Evolutionary conservation across 2,329 filamentous ascomycete species (phyloP).

Genomic region (Cladosporium colombiae): DNA sequence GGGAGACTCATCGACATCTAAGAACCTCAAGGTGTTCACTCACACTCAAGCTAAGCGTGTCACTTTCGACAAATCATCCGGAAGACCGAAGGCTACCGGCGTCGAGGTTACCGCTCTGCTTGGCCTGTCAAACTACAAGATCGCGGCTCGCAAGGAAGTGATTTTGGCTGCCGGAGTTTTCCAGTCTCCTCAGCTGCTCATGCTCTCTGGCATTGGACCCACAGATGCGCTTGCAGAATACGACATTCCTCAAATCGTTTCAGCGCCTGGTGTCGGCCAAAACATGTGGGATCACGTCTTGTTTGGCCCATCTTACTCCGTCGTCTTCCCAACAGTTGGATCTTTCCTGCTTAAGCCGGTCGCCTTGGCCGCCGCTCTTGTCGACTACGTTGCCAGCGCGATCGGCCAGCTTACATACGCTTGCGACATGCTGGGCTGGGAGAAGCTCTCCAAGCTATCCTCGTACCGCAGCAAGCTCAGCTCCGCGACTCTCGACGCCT

Average conservation of each 20-base stretch:
- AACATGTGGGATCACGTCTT: constrained; percentile 37
- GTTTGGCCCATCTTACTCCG: constrained; percentile 37
- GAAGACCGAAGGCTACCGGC: constrained; percentile 15
- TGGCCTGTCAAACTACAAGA: constrained; percentile 26
- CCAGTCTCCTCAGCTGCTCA: constrained; percentile 44
- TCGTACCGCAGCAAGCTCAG: constrained; percentile 9
- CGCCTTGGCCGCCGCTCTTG: not conserved
- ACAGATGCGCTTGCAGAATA: constrained; percentile 35
- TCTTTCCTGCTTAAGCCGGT: not conserved
- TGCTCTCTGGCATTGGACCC: constrained; percentile 36
- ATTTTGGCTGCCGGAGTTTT: constrained; percentile 48
- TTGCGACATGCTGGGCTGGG: constrained; percentile 29
- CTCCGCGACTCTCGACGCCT: constrained; percentile 20
- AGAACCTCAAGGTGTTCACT: constrained; percentile 37
- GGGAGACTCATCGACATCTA: not conserved
- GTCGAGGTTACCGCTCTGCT: constrained; percentile 24
- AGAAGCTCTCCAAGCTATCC: constrained; percentile 30
- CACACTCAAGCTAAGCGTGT: constrained; percentile 28
- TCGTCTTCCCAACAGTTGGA: constrained; percentile 3
- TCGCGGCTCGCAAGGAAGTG: constrained; percentile 43
- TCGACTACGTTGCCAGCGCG: not conserved
- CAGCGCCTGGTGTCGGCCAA: constrained; percentile 35
- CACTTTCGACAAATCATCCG: constrained; percentile 24
- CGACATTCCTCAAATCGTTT: constrained; percentile 33
- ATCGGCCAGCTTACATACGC: constrained; percentile 30